Evolutionary conservation across 371 early-diverging fungal species (phyloP), one percentile per base, ranked within the genome.

Genomic region (Mucor indicus): DNA sequence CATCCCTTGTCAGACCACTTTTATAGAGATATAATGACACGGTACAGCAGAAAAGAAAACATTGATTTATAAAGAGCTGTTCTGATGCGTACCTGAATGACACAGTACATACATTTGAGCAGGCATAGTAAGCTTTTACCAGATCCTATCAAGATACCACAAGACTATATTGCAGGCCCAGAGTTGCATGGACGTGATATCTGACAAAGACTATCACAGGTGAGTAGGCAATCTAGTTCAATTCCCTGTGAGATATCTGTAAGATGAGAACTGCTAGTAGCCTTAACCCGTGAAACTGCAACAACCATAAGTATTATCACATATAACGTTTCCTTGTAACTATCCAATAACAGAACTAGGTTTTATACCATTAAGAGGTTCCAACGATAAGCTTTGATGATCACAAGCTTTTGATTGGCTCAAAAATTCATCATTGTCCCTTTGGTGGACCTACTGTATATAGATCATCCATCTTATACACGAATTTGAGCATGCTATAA

Each of bases 11-110:
- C 82, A 0, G 79, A 80, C 30, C 74, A 65, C 27, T 86, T 84
- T 44, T 84, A 79, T 45, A 50, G 71, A 9, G 38, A 68, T 2
- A 48, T 81, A 32, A n/a, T 93, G 93, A 92, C 58, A 60, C 27
- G 52, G 48, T 0, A 84, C 81, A 0, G 89, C 93, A 1, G 51
- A 68, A 1, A 62, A 47, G 10, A 95, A 93, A 62, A 88, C 87
- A 7, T 30, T 60, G 31, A 67, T 84, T 8, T 92, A 85, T 61
- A 75, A 92, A 21, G 79, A 87, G 7, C 68, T 92, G 2, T 95
- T 95, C 72, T 82, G 79, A 13, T 89, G 89, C 55, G 84, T 93
- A 1, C 96, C 96, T 7, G 95, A n/a, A 95, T 62, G 87, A 95
- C 47, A 81, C 78, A 0, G 67, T 86, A 1, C 75, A 71, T 45